Conservation (phyloP, 805 yeast species). For the Schizosaccharomyces osmophilus region DNA sequence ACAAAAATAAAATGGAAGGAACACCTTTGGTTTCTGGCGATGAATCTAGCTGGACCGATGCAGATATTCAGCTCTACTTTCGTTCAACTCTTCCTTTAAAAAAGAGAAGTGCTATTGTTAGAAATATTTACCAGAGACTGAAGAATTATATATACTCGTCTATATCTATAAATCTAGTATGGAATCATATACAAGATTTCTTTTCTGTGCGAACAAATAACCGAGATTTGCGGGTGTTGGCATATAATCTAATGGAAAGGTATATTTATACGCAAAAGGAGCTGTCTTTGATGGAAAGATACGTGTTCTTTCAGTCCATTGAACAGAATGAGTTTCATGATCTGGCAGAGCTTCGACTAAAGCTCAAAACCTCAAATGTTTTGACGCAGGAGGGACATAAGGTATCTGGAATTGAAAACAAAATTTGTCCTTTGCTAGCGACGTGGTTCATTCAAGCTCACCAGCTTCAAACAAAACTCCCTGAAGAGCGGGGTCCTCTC, state of each 20-base stretch:
- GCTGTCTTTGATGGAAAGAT: slow-evolving; percentile 21
- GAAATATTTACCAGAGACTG: background rate
- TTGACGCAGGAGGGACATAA: slow-evolving; percentile 32
- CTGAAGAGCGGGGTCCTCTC: slow-evolving; percentile 8
- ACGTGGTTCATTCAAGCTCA: background rate
- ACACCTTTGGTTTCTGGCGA: background rate
- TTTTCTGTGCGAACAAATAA: slow-evolving; percentile 6
- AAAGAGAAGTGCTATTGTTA: background rate
- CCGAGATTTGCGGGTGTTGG: slow-evolving; percentile 20
- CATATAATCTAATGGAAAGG: slow-evolving; percentile 26
- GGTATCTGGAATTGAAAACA: slow-evolving; percentile 13
- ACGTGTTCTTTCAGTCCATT: slow-evolving; percentile 38
- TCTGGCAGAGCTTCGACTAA: slow-evolving; percentile 22
- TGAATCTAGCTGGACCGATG: background rate
- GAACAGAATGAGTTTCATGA: slow-evolving; percentile 24
- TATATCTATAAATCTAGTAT: background rate
- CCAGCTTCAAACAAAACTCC: slow-evolving; percentile 7
- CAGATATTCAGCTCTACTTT: background rate
- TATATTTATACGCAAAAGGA: slow-evolving; percentile 29
- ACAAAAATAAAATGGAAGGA: background rate
- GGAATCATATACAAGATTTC: background rate
- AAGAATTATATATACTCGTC: background rate
- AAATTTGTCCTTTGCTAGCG: background rate
- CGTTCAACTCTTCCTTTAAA: background rate
- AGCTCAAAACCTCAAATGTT: slow-evolving; percentile 22